These are phyloP conservation scores for Sporisorium sorghi DNA, from an alignment of 1,284 basidiomycete genomes.

Conservation along the genomic window DNA sequence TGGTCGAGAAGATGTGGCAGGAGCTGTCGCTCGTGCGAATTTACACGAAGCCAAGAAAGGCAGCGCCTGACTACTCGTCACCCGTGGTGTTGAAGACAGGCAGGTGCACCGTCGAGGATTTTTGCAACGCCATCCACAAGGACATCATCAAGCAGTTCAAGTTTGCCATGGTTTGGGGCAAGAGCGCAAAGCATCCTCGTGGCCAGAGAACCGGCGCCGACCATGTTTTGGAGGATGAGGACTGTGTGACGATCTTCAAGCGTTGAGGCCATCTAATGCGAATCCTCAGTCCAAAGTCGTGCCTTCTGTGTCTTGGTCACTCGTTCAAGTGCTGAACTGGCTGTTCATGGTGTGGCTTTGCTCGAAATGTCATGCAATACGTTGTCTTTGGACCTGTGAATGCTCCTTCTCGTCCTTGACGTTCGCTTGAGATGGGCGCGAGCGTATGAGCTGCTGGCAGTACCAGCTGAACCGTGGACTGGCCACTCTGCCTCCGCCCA, in stretches of 20 bases:
- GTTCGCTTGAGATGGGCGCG: too few relatives aligned
- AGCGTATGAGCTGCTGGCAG: too few relatives aligned
- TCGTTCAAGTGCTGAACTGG: neutral
- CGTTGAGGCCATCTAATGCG: conserved; percentile 2
- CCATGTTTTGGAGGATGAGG: conserved; percentile 62
- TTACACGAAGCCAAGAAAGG: conserved; percentile 93
- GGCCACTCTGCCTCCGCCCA: too few relatives aligned
- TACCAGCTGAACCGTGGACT: too few relatives aligned
- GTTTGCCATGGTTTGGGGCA: conserved; percentile 89
- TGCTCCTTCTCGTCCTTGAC: too few relatives aligned
- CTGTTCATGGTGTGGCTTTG: too few relatives aligned
- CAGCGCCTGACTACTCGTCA: conserved; percentile 83
- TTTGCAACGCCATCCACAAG: conserved; percentile 83
- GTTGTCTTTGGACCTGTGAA: too few relatives aligned
- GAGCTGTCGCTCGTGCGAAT: conserved; percentile 72
- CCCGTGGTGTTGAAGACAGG: conserved; percentile 77
- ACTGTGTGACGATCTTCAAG: conserved; percentile 62
- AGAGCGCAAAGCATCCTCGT: conserved; percentile 92
- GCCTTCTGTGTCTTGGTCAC: neutral
- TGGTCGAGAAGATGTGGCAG: conserved; percentile 76
- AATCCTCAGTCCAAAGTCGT: neutral
- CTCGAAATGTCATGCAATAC: too few relatives aligned
- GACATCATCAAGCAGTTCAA: conserved; percentile 93
- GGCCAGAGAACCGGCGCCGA: conserved; percentile 89
- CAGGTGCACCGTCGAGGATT: conserved; percentile 82